Evolutionary conservation across 495 filamentous ascomycete species (phyloP).

Genomic region (Rhypophila decipiens): DNA sequence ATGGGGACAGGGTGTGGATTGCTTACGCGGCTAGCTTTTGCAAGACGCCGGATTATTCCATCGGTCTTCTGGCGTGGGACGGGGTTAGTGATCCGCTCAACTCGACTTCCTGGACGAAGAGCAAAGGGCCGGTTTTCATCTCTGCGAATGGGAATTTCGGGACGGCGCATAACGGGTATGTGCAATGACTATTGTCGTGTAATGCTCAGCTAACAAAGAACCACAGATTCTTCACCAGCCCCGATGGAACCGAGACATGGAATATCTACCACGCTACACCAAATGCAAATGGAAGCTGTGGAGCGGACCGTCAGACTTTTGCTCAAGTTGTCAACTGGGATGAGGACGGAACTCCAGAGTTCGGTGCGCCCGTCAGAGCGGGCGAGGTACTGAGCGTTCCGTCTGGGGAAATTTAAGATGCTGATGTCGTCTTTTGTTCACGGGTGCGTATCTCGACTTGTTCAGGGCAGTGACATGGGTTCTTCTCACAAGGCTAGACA

Average conservation of each 20-base stretch:
- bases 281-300: constrained; percentile 35
- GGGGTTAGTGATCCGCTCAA: constrained; percentile 30
- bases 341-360: constrained; percentile 36
- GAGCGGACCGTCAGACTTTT: constrained; percentile 43
- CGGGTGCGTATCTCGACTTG: no score
- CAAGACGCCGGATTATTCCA: constrained; percentile 43
- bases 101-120: constrained; percentile 38
- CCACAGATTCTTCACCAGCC: constrained; percentile 44
- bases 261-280: constrained; percentile 46
- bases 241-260: constrained; percentile 44
- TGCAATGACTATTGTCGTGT: not conserved
- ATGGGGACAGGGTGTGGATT: constrained; percentile 37
- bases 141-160: constrained; percentile 45
- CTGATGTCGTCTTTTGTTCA: no score
- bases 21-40: constrained; percentile 44
- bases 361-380: constrained; percentile 26
- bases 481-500: no score
- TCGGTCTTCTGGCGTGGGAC: constrained; percentile 42
- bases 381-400: constrained; percentile 21
- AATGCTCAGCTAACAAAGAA: not conserved
- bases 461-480: no score
- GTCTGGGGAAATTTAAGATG: constrained; percentile 14
- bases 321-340: constrained; percentile 34
- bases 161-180: constrained; percentile 25
- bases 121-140: constrained; percentile 8